Percentiles rank a stretch among this genome's conserved stretches.
Evolutionary conservation across 1,284 basidiomycete genomes (phyloP).

Genomic region (Anthracocystis panici-leucophaei): DNA sequence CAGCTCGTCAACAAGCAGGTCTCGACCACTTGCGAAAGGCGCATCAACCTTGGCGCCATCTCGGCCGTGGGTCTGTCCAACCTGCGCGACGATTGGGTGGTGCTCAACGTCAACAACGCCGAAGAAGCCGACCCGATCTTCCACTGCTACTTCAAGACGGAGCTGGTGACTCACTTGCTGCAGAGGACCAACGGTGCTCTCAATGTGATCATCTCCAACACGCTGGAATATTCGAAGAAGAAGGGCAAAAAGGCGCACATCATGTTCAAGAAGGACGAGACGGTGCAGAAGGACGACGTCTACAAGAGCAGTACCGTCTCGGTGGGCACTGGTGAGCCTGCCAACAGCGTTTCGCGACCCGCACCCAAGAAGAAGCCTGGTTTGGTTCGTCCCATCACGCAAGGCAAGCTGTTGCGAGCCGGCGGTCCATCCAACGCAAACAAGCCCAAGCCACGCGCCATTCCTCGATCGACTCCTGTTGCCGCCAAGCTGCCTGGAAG

Average conservation of each 20-base stretch:
- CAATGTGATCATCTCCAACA: conserved; percentile 72
- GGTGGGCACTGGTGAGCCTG: conserved; percentile 87
- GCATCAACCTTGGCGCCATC: conserved; percentile 88
- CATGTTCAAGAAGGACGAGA: conserved; percentile 90
- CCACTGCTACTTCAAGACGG: conserved; percentile 95
- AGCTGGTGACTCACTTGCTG: conserved; percentile 85
- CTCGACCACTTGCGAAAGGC: conserved; percentile 81
- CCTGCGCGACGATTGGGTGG: conserved; percentile 88
- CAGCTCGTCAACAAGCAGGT: conserved; percentile 73
- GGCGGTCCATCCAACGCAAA: conserved; percentile 75
- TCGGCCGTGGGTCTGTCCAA: conserved; percentile 86
- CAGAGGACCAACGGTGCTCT: conserved; percentile 84
- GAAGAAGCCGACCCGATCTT: conserved; percentile 93
- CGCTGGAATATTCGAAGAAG: conserved; percentile 84
- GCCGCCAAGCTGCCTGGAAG: conserved; percentile 39
- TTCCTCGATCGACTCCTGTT: conserved; percentile 41
- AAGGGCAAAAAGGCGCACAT: conserved; percentile 93
- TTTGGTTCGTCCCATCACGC: conserved; percentile 82
- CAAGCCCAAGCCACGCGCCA: conserved; percentile 62
- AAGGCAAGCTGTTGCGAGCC: conserved; percentile 82
- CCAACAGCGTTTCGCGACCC: conserved; percentile 82
- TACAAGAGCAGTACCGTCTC: conserved; percentile 96
- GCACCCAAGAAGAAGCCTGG: conserved; percentile 88
- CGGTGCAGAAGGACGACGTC: conserved; percentile 79
- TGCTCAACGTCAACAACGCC: conserved; percentile 77